A percentile compares a stretch with the other conserved stretches of the same genome.
phyloP scores from a whole-genome alignment of 2,329 filamentous ascomycete species.

The Ambrosiella beaveri region DNA sequence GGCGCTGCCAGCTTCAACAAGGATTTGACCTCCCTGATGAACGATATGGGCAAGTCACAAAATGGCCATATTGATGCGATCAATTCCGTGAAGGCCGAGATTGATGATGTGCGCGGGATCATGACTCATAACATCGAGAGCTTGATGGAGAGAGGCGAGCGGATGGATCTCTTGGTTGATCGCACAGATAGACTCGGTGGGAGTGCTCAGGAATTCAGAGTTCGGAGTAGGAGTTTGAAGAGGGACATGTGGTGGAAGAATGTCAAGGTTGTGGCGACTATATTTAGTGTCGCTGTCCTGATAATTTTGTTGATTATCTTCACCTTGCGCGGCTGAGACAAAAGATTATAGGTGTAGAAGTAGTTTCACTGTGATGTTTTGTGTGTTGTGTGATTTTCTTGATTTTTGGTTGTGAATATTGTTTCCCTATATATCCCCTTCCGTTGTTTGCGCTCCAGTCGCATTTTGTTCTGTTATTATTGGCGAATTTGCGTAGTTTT shows the following conservation, averaged over 20 bases:
- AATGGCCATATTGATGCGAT: conserved; percentile 67
- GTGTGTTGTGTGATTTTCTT: neutral
- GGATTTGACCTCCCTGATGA: conserved; percentile 59
- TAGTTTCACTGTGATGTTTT: neutral
- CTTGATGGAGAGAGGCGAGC: conserved; percentile 74
- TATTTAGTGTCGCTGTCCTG: conserved; percentile 38
- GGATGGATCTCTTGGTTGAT: conserved; percentile 84
- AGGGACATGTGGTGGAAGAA: conserved; percentile 99
- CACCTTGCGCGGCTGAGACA: conserved; percentile 17
- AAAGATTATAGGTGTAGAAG: neutral
- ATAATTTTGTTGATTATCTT: conserved; percentile 45
- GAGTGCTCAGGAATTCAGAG: conserved; percentile 75
- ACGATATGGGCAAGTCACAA: conserved; percentile 66
- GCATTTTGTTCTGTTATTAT: neutral
- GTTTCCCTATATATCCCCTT: neutral
- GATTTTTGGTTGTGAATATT: neutral
- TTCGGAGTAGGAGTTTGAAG: conserved; percentile 70
- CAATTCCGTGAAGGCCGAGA: conserved; percentile 67
- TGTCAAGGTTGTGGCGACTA: conserved; percentile 65
- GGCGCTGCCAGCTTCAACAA: conserved; percentile 78
- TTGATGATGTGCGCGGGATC: conserved; percentile 79
- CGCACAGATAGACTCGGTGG: conserved; percentile 89
- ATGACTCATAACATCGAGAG: conserved; percentile 94
- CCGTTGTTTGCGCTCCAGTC: neutral
- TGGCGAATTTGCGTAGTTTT: neutral